phyloP scores from a whole-genome alignment of 1,284 basidiomycete genomes.

The Pyrrhoderma lamaoense region DNA sequence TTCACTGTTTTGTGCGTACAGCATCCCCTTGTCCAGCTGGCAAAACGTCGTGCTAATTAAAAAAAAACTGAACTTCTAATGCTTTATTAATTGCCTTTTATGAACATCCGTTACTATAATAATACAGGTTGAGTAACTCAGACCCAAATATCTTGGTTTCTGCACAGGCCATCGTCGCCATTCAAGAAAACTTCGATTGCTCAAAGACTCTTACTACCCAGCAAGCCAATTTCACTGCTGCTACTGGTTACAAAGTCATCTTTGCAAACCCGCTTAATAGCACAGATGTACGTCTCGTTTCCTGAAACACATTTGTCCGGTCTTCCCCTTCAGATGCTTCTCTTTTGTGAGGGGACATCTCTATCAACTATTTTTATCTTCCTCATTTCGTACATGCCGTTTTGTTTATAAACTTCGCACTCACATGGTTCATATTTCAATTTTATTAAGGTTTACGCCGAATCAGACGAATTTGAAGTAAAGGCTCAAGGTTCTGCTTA shows the following conservation, averaged over 20 bases:
- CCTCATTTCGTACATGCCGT: not conserved
- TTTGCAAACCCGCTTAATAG: constrained; percentile 53
- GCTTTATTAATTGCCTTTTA: not conserved
- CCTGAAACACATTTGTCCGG: not conserved
- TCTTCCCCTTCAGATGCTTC: too few species aligned
- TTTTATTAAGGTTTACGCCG: constrained; percentile 47
- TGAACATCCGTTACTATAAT: not conserved
- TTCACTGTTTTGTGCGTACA: constrained; percentile 40
- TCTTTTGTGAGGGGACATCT: not conserved
- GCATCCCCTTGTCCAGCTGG: not conserved
- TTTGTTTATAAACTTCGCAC: constrained; percentile 3
- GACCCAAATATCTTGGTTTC: constrained; percentile 28
- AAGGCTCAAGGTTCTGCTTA: constrained; percentile 55
- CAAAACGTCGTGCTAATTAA: constrained; percentile 3
- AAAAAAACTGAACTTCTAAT: not conserved
- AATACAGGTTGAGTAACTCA: constrained; percentile 34
- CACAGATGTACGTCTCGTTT: constrained; percentile 38
- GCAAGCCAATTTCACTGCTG: constrained; percentile 36
- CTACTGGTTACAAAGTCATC: constrained; percentile 47
- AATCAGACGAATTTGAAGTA: constrained; percentile 59
- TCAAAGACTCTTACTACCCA: constrained; percentile 46
- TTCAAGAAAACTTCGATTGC: constrained; percentile 52
- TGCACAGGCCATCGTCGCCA: constrained; percentile 39
- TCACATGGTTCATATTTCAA: not conserved
- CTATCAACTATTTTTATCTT: constrained; percentile 9